Conservation (phyloP, 495 filamentous ascomycete genomes). For the Penicillium waksmanii region DNA sequence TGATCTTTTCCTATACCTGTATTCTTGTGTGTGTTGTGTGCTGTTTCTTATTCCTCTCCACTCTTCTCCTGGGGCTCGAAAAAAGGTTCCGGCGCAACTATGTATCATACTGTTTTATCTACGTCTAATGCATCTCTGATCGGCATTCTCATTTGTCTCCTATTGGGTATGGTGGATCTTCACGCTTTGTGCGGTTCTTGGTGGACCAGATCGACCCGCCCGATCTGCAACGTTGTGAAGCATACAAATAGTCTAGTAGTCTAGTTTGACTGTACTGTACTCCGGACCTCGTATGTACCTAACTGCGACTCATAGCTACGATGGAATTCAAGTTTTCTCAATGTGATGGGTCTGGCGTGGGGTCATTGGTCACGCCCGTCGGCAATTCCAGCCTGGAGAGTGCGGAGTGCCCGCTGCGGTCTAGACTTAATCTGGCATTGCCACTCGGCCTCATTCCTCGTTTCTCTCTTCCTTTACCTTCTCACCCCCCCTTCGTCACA, state of each 20-base stretch:
- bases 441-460: background rate
- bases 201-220: slow-evolving; percentile 10
- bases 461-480: slow-evolving; percentile 1
- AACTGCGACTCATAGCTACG: too few relatives aligned
- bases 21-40: slow-evolving; percentile 26
- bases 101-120: slow-evolving; percentile 32
- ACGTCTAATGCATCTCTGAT: slow-evolving; percentile 21
- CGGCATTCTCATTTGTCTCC: background rate
- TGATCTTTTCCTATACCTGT: slow-evolving; percentile 37
- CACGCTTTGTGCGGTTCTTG: too few relatives aligned
- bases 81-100: slow-evolving; percentile 32
- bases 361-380: slow-evolving; percentile 11
- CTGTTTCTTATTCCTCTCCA: slow-evolving; percentile 27
- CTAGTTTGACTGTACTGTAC: background rate
- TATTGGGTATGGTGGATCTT: slow-evolving; percentile 1
- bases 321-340: background rate
- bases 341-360: background rate
- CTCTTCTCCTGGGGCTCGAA: slow-evolving; percentile 25
- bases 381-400: slow-evolving; percentile 12
- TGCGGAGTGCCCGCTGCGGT: slow-evolving; percentile 9
- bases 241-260: background rate
- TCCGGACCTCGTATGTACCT: too few relatives aligned
- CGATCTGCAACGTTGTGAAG: slow-evolving; percentile 7
- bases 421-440: slow-evolving; percentile 11
- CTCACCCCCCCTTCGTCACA: background rate